Evolutionary conservation across 352 stramenopile genomes (phyloP).

Genomic region (Globisporangium barbulae): DNA sequence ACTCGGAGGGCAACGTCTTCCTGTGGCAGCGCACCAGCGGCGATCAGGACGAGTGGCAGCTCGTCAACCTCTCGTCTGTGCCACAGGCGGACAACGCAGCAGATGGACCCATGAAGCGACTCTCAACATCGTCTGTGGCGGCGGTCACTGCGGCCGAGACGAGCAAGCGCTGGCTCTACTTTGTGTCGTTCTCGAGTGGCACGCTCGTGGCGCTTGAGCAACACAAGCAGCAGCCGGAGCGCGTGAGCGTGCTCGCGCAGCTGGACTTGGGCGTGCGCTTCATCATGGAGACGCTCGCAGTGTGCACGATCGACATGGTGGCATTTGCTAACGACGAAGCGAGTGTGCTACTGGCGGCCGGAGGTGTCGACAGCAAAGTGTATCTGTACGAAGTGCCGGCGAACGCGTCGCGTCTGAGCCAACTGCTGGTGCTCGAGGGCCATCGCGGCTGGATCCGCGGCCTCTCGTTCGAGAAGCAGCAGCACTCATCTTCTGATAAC

Average conservation of each 20-base stretch:
- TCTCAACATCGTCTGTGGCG: conserved; percentile 35
- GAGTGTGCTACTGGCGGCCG: conserved; percentile 50
- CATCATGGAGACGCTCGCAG: conserved; percentile 55
- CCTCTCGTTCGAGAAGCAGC: conserved; percentile 42
- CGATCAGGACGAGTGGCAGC: conserved; percentile 16
- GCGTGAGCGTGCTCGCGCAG: conserved; percentile 19
- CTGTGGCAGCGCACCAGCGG: conserved; percentile 29
- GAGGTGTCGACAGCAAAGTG: conserved; percentile 68
- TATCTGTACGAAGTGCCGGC: conserved; percentile 51
- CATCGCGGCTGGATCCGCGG: conserved; percentile 68
- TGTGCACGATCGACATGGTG: conserved; percentile 11
- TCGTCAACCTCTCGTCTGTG: conserved; percentile 15
- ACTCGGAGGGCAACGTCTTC: conserved; percentile 61
- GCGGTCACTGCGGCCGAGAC: conserved; percentile 34
- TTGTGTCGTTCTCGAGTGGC: conserved; percentile 50
- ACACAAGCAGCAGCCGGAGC: conserved; percentile 2
- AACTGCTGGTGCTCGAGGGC: conserved; percentile 45
- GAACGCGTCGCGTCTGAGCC: conserved; percentile 15
- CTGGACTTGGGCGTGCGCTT: conserved; percentile 33
- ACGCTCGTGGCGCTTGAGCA: conserved; percentile 34
- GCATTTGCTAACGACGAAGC: conserved; percentile 1
- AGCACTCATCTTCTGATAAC: background rate
- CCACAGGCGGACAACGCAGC: background rate
- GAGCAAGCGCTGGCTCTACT: conserved; percentile 27
- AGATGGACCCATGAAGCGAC: background rate